phyloP scores from a whole-genome alignment of 768 basidiomycete species.

The Macrolepiota fuliginosa region DNA sequence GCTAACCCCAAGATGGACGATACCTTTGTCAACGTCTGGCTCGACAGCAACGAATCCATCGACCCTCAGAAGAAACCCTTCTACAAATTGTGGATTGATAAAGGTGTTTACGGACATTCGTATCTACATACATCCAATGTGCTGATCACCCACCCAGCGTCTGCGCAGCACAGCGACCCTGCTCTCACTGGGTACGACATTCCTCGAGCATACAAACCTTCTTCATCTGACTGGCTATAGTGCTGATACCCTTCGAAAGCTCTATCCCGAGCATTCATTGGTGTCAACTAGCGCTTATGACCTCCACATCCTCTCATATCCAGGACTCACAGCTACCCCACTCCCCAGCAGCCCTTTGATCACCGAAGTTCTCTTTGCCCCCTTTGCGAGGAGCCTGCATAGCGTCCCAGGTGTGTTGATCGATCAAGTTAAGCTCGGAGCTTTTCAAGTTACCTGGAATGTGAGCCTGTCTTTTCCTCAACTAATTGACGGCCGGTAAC shows the following conservation, averaged over 20 bases:
- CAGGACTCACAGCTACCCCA: constrained; percentile 43
- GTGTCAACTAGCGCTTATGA: constrained; percentile 47
- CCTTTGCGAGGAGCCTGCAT: constrained; percentile 40
- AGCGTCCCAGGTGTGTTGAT: constrained; percentile 49
- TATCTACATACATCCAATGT: background rate
- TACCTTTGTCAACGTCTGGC: constrained; percentile 45
- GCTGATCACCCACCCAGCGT: constrained; percentile 33
- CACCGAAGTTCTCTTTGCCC: constrained; percentile 45
- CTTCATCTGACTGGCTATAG: constrained; percentile 20
- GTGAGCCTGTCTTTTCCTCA: constrained; percentile 26
- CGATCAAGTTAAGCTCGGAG: constrained; percentile 50
- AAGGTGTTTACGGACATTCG: background rate
- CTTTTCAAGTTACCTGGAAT: constrained; percentile 57
- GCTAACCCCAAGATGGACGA: constrained; percentile 24
- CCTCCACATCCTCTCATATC: constrained; percentile 49
- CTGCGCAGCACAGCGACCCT: constrained; percentile 46
- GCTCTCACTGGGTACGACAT: constrained; percentile 42
- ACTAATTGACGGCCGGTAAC: background rate
- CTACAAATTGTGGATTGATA: constrained; percentile 8
- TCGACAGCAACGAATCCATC: constrained; percentile 22
- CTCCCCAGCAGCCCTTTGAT: constrained; percentile 49
- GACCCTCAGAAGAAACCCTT: constrained; percentile 7
- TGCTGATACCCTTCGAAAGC: constrained; percentile 45
- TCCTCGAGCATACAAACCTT: background rate
- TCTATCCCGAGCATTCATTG: constrained; percentile 63